A percentile compares a stretch with the other conserved stretches of the same genome.
Conservation (phyloP, 805 yeast genomes). For the Sugiyamaella americana region DNA sequence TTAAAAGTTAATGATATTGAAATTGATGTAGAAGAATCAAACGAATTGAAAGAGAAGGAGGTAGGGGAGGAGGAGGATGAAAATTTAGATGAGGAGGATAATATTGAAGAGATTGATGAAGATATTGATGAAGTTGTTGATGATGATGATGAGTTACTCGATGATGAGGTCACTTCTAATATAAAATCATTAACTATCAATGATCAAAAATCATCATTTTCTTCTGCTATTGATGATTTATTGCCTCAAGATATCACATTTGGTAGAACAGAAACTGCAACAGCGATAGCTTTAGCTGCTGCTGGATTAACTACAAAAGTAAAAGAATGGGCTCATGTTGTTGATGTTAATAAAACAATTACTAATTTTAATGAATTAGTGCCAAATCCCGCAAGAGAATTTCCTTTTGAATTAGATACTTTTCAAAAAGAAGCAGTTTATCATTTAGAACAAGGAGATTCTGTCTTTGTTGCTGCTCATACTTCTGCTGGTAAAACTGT, state of each 20-base stretch:
- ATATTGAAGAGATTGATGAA: slow-evolving; percentile 10
- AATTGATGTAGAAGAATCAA: slow-evolving; percentile 35
- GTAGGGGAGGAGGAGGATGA: slow-evolving; percentile 16
- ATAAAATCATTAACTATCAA: neutral
- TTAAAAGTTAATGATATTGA: slow-evolving; percentile 27
- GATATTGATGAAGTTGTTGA: slow-evolving; percentile 12
- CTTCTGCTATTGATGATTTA: slow-evolving; percentile 38
- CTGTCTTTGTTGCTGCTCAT: slow-evolving; percentile 98
- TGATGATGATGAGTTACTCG: neutral
- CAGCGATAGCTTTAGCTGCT: slow-evolving; percentile 13
- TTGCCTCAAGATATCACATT: slow-evolving; percentile 48
- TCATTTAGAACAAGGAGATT: slow-evolving; percentile 95
- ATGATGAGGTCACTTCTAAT: neutral
- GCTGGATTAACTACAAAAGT: slow-evolving; percentile 27
- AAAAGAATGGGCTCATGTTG: slow-evolving; percentile 91
- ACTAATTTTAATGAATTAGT: slow-evolving; percentile 82
- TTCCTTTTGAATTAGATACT: slow-evolving; percentile 93
- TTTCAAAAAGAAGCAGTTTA: slow-evolving; percentile 97
- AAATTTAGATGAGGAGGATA: slow-evolving; percentile 16
- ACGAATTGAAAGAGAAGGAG: slow-evolving; percentile 15
- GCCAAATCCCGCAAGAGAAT: slow-evolving; percentile 86
- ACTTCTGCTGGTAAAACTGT: slow-evolving; percentile 99
- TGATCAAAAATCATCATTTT: slow-evolving; percentile 1
- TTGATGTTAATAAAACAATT: slow-evolving; percentile 75
- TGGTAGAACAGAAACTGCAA: slow-evolving; percentile 32